These are phyloP conservation scores for Cinnamomum chago DNA, from an alignment of 164 flowering plant genomes.

Conservation along the genomic window DNA sequence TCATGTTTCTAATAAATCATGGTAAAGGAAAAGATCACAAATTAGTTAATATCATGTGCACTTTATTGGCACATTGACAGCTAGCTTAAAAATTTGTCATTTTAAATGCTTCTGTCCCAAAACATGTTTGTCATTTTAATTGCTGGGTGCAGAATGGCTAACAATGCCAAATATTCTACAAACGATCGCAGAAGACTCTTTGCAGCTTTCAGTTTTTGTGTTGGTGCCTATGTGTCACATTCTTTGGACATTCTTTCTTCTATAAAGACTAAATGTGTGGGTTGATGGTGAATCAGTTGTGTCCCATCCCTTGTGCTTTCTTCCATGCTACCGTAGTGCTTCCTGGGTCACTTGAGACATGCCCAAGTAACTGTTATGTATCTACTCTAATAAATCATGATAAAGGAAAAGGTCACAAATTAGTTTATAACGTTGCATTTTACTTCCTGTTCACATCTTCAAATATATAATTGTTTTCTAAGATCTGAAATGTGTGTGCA, in stretches of 20 bases:
- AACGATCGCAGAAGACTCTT: too few species aligned
- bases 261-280: too few species aligned
- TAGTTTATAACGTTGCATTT: not conserved
- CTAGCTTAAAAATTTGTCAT: not conserved
- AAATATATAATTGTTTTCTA: not conserved
- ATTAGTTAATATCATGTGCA: not conserved
- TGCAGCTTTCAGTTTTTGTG: too few species aligned
- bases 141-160: too few species aligned
- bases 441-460: not conserved
- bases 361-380: not conserved
- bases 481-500: slow-evolving; percentile 24
- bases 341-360: too few species aligned
- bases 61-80: not conserved
- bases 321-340: too few species aligned
- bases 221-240: too few species aligned
- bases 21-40: not conserved
- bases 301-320: too few species aligned
- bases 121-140: too few species aligned
- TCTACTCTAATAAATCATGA: not conserved
- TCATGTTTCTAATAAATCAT: not conserved
- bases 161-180: too few species aligned
- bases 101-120: not conserved
- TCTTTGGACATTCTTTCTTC: too few species aligned
- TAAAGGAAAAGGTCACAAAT: not conserved
- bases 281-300: too few species aligned